Evolutionary conservation across 805 yeast species (phyloP), one percentile per base, ranked within the genome.

Genomic region (Saccharomycopsis lassenensis): DNA sequence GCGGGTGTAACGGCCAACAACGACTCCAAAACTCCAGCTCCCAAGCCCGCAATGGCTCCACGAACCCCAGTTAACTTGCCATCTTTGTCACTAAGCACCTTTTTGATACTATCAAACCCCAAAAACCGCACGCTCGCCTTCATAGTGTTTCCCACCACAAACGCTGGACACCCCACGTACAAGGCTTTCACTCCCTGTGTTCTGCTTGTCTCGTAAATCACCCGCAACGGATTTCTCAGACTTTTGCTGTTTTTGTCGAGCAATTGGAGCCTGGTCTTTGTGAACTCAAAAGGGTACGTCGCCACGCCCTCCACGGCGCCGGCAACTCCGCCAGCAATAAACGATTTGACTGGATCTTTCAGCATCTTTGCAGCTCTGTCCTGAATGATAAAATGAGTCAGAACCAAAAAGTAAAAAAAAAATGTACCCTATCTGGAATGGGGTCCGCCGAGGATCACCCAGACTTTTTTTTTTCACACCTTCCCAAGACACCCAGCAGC

Each of bases 261-360:
- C 38, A 89, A 67, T 60, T 89, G 98, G 30, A 91, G 64, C 44
- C 97, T 65, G 3, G 98, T 89, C 54, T 89, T 89, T 31, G 97
- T 95, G 61, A 87, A 89, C 57, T 89, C 98, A 57, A 91, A 91
- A 2, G 98, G 98, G 56, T 86, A 89, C 0, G 97, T 89, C 31
- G 83, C 68, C 26, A 74, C 74, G 23, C 95, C 95, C 60, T 89
- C 98, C 22, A 87, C 76, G 18, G 95, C 97, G 40, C 97, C 98
- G 0, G 97, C 98, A 0, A 82, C 67, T 36, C 96, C 95, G 39
- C 98, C 98, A 5, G 95, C 97, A 19, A 87, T 63, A 51, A 89
- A 85, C 1, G 96, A 84, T 50, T 80, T 75, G 43, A 71, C 51
- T 2, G 91, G 89, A 53, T 80, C 89, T 24, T 48, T 38, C n/a